Base-by-base conservation (phyloP, 2,329 filamentous ascomycete genomes). In the Cytospora mali region DNA sequence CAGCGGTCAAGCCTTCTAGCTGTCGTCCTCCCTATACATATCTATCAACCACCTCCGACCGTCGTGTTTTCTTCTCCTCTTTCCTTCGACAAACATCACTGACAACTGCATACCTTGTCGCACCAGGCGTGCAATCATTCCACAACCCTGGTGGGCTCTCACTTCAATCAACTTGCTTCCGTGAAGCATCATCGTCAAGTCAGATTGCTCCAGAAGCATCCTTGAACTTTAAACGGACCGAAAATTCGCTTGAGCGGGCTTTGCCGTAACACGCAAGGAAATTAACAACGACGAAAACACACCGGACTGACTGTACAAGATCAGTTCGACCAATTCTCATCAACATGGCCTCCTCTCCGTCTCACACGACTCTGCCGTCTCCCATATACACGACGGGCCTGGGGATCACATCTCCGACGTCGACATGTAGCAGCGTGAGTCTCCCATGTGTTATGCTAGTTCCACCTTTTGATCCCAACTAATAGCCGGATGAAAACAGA, bases 401-500 rank as follows among this genome's bases (percentile, higher is more conserved):
- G 14, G 31, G 50, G 21, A 61, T 54, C 27, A 16, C 58, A 21
- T 66, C 67, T 4, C 58, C 66, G 21, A 62, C 61, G 61, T 68
- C 66, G 16, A 50, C 64, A n/a, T 64, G 56, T 5, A 60, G 66
- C 35, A 61, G 50, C 42, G 66, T 68, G 60, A 56, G 66, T 62
- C 9, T 4, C 21, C 6, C 18, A 21, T n/a, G 3, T 48, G 3
- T 51, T 18, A 25, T 46, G 42, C 7, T 11, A 54, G 39, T 23
- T n/a, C 55, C 11, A 18, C 27, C 23, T 11, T 6, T 9, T 23
- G 28, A 18, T 25, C 35, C 23, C 13, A 25, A 18, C 33, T 27
- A 23, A 42, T 29, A 10, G 21, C n/a, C 35, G 18, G 21, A 6
- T 56, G 6, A 50, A 39, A 48, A 57, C 52, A 65, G 64, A 59